Percentiles rank a stretch among this genome's conserved stretches.
These are phyloP conservation scores for Xenoacremonium recifei DNA, from an alignment of 2,329 filamentous ascomycete genomes.

Conservation along the genomic window DNA sequence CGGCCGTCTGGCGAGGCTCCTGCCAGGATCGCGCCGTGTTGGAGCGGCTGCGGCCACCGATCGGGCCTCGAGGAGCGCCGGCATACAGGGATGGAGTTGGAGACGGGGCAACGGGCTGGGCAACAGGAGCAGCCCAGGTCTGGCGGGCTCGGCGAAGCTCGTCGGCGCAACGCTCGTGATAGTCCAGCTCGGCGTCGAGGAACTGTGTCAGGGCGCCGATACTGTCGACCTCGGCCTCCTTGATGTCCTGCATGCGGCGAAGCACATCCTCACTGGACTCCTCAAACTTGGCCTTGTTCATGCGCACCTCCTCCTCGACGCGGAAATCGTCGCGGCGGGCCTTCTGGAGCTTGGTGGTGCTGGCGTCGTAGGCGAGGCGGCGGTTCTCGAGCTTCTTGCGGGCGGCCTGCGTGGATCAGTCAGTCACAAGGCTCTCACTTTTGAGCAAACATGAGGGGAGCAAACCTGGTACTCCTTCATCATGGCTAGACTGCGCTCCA, in stretches of 20 bases:
- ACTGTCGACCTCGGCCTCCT: conserved; percentile 83
- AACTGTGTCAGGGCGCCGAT: conserved; percentile 77
- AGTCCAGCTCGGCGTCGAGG: conserved; percentile 84
- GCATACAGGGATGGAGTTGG: conserved; percentile 8
- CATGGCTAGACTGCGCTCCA: conserved; percentile 85
- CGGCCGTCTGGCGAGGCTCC: conserved; percentile 32
- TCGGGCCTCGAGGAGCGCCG: conserved; percentile 11
- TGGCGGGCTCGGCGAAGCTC: conserved; percentile 62
- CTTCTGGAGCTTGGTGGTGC: conserved; percentile 86
- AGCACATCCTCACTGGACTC: conserved; percentile 91
- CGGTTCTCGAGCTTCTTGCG: conserved; percentile 93
- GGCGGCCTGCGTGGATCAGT: conserved; percentile 48
- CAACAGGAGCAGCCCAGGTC: conserved; percentile 36
- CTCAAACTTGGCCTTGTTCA: conserved; percentile 93
- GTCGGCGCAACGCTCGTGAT: conserved; percentile 87
- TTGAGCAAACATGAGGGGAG: conserved; percentile 5
- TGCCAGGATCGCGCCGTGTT: conserved; percentile 49
- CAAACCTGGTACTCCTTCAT: conserved; percentile 96
- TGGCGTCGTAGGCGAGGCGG: conserved; percentile 86
- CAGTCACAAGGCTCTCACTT: background rate
- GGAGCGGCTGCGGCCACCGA: conserved; percentile 38
- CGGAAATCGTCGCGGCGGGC: conserved; percentile 91
- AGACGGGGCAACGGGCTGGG: conserved; percentile 16
- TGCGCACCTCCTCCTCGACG: conserved; percentile 86
- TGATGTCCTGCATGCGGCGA: conserved; percentile 93